Base-by-base conservation (phyloP, 129 eudicot genomes). In the Saposhnikovia divaricata region DNA sequence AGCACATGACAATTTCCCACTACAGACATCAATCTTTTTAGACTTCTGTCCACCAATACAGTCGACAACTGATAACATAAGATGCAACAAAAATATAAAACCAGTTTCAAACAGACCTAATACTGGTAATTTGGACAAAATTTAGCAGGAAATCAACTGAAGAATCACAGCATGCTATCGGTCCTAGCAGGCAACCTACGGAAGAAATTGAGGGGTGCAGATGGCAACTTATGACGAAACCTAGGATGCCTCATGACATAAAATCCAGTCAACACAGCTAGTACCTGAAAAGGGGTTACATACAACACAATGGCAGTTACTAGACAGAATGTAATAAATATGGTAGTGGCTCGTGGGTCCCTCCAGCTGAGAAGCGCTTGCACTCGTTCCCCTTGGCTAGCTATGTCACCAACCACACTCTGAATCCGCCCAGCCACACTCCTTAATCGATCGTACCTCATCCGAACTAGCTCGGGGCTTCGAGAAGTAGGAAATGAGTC, bases 291-390 rank as follows among this genome's bases (percentile, higher is more conserved):
- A 74, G 98, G 98, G 9, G 92, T 90, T 4, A 55, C 81, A 42
- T 86, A 93, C 78, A 93, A 82, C 63, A 90, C 90, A 75, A 85
- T 46, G 4, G 98, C 92, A 23, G 91, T 89, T 76, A 89, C 70
- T 0, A 93, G 83, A 81, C 98, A 93, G 80, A 93, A 87, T 28
- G 74, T 73, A 88, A 93, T 80, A 78, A 89, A 93, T 74, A 93
- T 80, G 69, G 85, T 81, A 4, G 98, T 90, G 57, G 98, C 96
- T 9, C 96, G 89, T 14, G 98, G 98, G 57, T 93, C 98, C 21
- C 98, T 83, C 98, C 98, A 93, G 84, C 93, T 90, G 76, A 93
- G 89, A 74, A 93, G 85, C 39, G 93, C 96, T 84, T 93, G 98
- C 13, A 88, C 43, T 65, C 98, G 83, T 84, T 93, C 98, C 61